Evolutionary conservation across 495 filamentous ascomycete genomes (phyloP), one percentile per base, ranked within the genome.

Genomic region (Penicillium herquei): DNA sequence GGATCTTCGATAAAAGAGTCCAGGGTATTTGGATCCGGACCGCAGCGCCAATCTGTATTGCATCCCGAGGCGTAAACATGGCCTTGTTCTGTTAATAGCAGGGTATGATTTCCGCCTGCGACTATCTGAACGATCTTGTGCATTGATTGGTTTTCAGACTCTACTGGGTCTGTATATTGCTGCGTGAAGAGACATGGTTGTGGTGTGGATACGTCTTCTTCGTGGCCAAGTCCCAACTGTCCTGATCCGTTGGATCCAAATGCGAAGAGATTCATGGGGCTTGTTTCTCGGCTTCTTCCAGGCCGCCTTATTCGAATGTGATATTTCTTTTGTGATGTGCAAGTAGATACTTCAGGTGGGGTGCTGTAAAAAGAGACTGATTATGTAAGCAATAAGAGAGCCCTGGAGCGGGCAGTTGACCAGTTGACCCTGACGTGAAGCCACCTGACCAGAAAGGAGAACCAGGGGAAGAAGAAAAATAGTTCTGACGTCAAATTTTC

Each of bases 161-260:
- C 41, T 26, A 41, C 2, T 10, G 37, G 14, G 7, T 33, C 32
- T 35, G 42, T 39, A 48, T 16, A 14, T 35, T 56, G 35, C 66
- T 54, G 30, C 59, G 10, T 72, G 57, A 84, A 81, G 34, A 79
- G 50, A 62, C 87, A 89, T 53, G 65, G 71, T 44, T 85, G 80
- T 5, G 91, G 91, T 0, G 74, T 69, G 4, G 85, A 86, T 11
- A 87, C 82, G 68, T 96, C 92, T 55, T 90, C 79, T 42, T 71
- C 78, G 69, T 92, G 87, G 18, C 84, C 84, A 44, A 97, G 78
- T 35, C 88, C 90, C 35, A 98, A 81, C 66, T 98, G 94, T 49
- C 90, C 90, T 7, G 85, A 89, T 37, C 89, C 86, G 69, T 97
- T 98, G 31, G 93, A 97, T 34, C 94, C 94, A 58, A 96, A 84